phyloP scores from a whole-genome alignment of 495 filamentous ascomycete genomes.

The Recurvomyces mirabilis region DNA sequence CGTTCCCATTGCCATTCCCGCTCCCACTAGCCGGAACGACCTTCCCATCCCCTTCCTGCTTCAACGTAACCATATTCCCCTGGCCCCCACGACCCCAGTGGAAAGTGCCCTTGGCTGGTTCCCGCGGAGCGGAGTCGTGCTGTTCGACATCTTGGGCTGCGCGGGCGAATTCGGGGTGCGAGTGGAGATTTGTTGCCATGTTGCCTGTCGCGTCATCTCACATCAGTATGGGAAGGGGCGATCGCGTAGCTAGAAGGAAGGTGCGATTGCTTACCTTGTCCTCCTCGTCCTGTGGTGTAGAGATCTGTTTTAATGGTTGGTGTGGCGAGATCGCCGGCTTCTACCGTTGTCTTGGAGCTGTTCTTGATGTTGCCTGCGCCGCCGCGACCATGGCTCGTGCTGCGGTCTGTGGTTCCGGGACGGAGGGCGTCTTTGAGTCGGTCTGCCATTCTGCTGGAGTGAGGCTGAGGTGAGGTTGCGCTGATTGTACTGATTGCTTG shows the following conservation, averaged over 20 bases:
- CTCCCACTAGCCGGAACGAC: too few relatives aligned
- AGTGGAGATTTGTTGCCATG: conserved; percentile 31
- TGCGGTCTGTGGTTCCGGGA: too few relatives aligned
- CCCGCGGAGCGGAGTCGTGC: conserved; percentile 35
- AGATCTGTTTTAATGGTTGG: conserved; percentile 70
- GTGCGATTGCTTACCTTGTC: conserved; percentile 21
- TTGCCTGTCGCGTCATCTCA: conserved; percentile 29
- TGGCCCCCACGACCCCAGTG: conserved; percentile 36
- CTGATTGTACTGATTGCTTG: too few relatives aligned
- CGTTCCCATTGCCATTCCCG: too few relatives aligned
- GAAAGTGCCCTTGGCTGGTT: conserved; percentile 23
- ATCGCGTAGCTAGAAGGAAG: neutral
- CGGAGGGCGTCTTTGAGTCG: too few relatives aligned
- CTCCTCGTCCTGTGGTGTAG: conserved; percentile 72
- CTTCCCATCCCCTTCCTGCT: too few relatives aligned
- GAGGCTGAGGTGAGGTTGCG: too few relatives aligned
- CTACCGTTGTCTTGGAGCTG: neutral
- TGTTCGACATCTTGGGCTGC: conserved; percentile 68
- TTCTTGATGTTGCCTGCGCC: conserved; percentile 17
- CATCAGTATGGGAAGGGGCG: neutral
- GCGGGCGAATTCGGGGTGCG: conserved; percentile 52
- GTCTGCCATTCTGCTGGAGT: too few relatives aligned
- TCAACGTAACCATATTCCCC: conserved; percentile 21
- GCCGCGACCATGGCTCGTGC: conserved; percentile 12
- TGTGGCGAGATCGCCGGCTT: conserved; percentile 57